Base-by-base conservation (phyloP, 208 protist genomes). In the Acanthamoeba quina region DNA sequence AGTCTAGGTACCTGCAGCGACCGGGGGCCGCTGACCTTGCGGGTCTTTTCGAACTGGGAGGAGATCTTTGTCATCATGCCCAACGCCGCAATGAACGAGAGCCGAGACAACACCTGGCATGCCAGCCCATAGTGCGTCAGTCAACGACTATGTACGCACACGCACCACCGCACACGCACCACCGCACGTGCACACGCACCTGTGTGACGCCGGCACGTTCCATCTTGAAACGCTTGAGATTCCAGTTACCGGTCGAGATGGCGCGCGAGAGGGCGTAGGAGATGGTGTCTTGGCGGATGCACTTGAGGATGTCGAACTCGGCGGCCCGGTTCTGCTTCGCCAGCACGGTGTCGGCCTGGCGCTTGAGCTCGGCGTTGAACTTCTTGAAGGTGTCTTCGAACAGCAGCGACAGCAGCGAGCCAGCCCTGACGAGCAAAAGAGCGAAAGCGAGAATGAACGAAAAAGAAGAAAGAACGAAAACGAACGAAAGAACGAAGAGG, bases 321-420 rank as follows among this genome's bases (percentile, higher is more conserved):
- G 97, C 95, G 0, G 98, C 98, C 5, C 98, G 96, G 83, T 98
- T 98, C 78, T 97, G 96, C 95, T 99, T 99, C 10, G 96, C 97
- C 49, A 99, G 95, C 78, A 97, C 97, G 86, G 97, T 96, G 82
- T 99, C 98, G 95, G 98, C 97, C 21, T 97, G 96, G 2, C 97
- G 98, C 94, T 99, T 98, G 52, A 99, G 97, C 26, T 99, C 98
- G 52, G 97, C 95, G 96, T 99, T 99, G 96, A 99, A 99, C 93
- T 98, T 97, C 95, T 99, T 99, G 92, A 99, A 99, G 11, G 99
- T 95, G 95, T 99, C 99, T 93, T 99, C 99, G 95, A 99, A 99
- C 19, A 99, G 96, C 2, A 99, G 96, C 10, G 98, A 98, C 94
- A 99, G 97, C n/a, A 99, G 97, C 70, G 98, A 98, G 13, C 99